These are phyloP conservation scores for Lactarius trivialis DNA, from an alignment of 768 basidiomycete species.

Conservation along the genomic window DNA sequence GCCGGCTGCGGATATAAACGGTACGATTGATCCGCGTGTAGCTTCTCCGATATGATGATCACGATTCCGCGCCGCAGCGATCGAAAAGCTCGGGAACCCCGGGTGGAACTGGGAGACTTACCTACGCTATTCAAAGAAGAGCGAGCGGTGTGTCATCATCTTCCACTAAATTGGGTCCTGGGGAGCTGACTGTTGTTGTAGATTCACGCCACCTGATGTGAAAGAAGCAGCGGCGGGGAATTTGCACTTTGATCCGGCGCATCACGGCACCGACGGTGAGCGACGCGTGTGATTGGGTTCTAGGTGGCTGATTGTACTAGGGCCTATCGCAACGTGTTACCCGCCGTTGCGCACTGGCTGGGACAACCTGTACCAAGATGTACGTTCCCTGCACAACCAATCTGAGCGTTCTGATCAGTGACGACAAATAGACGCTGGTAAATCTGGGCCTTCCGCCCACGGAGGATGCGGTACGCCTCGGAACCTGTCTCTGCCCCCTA, in stretches of 20 bases:
- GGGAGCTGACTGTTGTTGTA: not conserved
- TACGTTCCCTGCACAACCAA: not conserved
- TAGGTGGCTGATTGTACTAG: not conserved
- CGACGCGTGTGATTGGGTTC: too few species aligned
- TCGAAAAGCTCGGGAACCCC: constrained; percentile 26
- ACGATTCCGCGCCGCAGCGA: constrained; percentile 1
- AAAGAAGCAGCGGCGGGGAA: constrained; percentile 4
- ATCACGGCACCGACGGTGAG: constrained; percentile 15
- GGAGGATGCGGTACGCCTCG: constrained; percentile 5
- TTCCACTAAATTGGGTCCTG: too few species aligned
- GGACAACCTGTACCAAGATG: constrained; percentile 16
- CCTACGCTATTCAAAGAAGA: constrained; percentile 22
- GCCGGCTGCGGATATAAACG: constrained; percentile 24
- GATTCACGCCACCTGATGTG: constrained; percentile 6
- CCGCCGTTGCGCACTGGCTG: constrained; percentile 8
- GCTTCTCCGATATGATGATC: not conserved
- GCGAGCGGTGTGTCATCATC: constrained; percentile 8
- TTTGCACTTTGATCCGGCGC: constrained; percentile 4
- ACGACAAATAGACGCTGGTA: constrained; percentile 4
- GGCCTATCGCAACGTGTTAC: constrained; percentile 9
- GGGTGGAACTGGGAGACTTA: constrained; percentile 29
- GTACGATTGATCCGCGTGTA: not conserved
- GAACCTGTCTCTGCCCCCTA: not conserved
- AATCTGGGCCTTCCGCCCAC: constrained; percentile 8
- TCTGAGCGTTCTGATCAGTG: not conserved